Base-by-base conservation (phyloP, 139 green algal species). In the Volvox reticuliferus region DNA sequence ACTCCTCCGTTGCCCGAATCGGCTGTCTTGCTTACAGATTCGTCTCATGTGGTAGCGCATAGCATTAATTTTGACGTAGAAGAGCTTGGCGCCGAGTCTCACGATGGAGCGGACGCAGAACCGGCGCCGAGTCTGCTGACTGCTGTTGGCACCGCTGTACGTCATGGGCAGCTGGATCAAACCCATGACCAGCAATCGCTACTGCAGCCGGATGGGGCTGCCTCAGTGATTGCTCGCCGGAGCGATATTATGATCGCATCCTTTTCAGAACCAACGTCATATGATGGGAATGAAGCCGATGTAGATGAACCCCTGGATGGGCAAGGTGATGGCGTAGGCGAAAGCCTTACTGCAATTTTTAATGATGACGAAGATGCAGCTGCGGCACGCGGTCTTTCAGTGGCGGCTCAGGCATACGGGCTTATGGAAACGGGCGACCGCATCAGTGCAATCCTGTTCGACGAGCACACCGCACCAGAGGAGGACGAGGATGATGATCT, bases 1-100 rank as follows among this genome's bases (percentile, higher is more conserved):
- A 55, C 9, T 5, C 44, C 44, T 14, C 44, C 44, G 9, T 9
- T 55, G 44, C 44, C 44, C 9, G 44, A 55, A 55, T 55, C 44
- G 44, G 9, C 44, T 55, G 21, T 73, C 21, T 5, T 73, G 6
- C 21, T 24, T 28, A 35, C 78, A 89, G 83, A 80, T 24, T 89
- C 83, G 13, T 37, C 67, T 28, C 85, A 89, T 1, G 69, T 89
- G n/a, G n/a, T 75, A 18, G 68, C 85, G 5, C 85, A 89, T 50
- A 44, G 69, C 17, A 89, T 89, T 50, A 65, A 89, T 36, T 82
- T 89, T 22, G 85, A 89, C 32, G 33, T 85, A 35, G 76, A 93
- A 55, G 86, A 94, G 81, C 81, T 76, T 13, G 30, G 75, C 19
- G 87, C 65, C 14, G 35, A 93, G 24, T 36, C 84, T 37, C 82